Percentiles rank a stretch among this genome's conserved stretches.
Conservation (phyloP, 2,329 filamentous ascomycete species). For the Biscogniauxia marginata region DNA sequence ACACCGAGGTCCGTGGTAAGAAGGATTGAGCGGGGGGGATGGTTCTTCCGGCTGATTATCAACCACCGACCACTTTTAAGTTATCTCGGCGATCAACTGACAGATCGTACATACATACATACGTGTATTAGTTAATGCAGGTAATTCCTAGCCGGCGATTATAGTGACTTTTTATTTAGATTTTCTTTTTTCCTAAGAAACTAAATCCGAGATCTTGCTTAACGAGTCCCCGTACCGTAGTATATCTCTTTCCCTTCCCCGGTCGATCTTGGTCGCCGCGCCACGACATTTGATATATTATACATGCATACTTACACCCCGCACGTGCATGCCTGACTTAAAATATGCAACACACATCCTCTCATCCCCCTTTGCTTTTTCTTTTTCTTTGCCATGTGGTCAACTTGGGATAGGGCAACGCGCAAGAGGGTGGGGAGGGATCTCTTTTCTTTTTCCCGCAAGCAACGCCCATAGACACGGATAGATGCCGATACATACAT, state of each 20-base stretch:
- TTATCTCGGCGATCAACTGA: background rate
- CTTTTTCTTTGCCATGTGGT: background rate
- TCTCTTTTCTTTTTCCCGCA: too few relatives aligned
- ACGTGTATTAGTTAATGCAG: too few relatives aligned
- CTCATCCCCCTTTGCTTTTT: background rate
- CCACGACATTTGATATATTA: too few relatives aligned
- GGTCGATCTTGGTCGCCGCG: background rate
- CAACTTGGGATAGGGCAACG: too few relatives aligned
- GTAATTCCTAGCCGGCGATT: background rate
- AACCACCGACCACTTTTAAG: background rate
- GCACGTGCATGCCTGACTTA: background rate
- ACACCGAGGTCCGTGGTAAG: too few relatives aligned
- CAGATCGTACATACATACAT: background rate
- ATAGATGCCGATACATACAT: too few relatives aligned
- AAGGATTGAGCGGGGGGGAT: background rate
- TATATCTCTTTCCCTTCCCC: background rate
- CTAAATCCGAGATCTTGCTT: background rate
- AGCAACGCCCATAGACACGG: too few relatives aligned
- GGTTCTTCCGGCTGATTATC: background rate
- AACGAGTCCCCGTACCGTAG: background rate
- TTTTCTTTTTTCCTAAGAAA: background rate
- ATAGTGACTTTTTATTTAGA: background rate
- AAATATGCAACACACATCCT: background rate
- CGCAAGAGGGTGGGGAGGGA: too few relatives aligned
- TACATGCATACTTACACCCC: background rate